A percentile compares a stretch with the other conserved stretches of the same genome.
Conservation (phyloP, 495 filamentous ascomycete species). For the Penicillium manginii region DNA sequence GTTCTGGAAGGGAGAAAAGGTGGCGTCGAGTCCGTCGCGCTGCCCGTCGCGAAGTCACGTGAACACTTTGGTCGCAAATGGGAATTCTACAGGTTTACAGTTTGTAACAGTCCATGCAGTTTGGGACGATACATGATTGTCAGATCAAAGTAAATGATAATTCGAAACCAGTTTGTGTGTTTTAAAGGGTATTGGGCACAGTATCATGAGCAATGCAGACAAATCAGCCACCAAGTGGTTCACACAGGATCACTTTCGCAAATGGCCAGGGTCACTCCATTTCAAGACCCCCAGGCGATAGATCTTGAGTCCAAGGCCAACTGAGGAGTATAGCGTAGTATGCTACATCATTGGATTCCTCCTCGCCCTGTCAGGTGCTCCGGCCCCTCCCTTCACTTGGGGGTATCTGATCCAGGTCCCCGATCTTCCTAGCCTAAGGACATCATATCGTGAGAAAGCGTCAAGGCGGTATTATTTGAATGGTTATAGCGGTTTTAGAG, state of each 20-base stretch:
- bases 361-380: neutral
- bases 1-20: neutral
- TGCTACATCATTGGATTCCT: neutral
- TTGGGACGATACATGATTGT: neutral
- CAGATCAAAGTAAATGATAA: neutral
- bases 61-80: constrained; percentile 5
- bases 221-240: neutral
- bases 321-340: neutral
- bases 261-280: neutral
- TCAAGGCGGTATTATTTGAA: constrained; percentile 23
- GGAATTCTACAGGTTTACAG: neutral
- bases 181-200: constrained; percentile 17
- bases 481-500: constrained; percentile 19
- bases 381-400: neutral
- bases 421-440: constrained; percentile 10
- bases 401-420: neutral
- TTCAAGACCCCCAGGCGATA: neutral
- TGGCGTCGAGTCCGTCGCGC: constrained; percentile 20
- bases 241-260: neutral
- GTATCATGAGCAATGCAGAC: constrained; percentile 13
- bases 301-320: neutral
- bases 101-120: too few relatives aligned
- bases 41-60: constrained; percentile 47
- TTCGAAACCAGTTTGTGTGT: constrained; percentile 10
- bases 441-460: constrained; percentile 31